A percentile compares a stretch with the other conserved stretches of the same genome.
phyloP scores from a whole-genome alignment of 768 basidiomycete genomes.

The Russula brevipes region DNA sequence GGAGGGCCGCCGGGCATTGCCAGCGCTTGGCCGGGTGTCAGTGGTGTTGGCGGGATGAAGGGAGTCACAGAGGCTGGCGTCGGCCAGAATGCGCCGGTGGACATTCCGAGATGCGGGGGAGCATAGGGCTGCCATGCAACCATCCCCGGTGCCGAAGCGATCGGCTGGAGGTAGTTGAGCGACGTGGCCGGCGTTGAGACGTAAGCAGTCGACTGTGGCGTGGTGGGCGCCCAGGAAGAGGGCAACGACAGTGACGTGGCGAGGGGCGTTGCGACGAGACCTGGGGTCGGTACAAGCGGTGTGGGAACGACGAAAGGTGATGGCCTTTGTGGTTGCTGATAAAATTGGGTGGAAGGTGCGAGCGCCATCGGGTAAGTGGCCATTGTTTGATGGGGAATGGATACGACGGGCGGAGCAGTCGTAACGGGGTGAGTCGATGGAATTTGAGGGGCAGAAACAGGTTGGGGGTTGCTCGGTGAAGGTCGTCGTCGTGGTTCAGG shows the following conservation, averaged over 20 bases:
- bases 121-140: neutral
- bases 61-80: neutral
- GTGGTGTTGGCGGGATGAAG: conserved; percentile 4
- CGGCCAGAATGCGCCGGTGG: neutral
- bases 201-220: conserved; percentile 11
- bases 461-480: neutral
- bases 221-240: conserved; percentile 13
- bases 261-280: conserved; percentile 11
- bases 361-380: neutral
- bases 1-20: conserved; percentile 4
- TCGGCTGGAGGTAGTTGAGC: neutral
- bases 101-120: neutral
- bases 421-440: neutral
- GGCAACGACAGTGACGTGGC: conserved; percentile 16
- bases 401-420: neutral
- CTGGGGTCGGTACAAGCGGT: conserved; percentile 7
- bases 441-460: neutral
- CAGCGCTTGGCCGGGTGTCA: conserved; percentile 3
- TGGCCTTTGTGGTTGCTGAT: conserved; percentile 2
- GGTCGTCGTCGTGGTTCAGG: conserved; percentile 15
- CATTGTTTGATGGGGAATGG: conserved; percentile 2
- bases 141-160: neutral
- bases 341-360: neutral
- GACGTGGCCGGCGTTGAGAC: conserved; percentile 8
- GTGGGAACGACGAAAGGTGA: conserved; percentile 16